Evolutionary conservation across 495 filamentous ascomycete genomes (phyloP).

Genomic region (Daldinia decipiens): DNA sequence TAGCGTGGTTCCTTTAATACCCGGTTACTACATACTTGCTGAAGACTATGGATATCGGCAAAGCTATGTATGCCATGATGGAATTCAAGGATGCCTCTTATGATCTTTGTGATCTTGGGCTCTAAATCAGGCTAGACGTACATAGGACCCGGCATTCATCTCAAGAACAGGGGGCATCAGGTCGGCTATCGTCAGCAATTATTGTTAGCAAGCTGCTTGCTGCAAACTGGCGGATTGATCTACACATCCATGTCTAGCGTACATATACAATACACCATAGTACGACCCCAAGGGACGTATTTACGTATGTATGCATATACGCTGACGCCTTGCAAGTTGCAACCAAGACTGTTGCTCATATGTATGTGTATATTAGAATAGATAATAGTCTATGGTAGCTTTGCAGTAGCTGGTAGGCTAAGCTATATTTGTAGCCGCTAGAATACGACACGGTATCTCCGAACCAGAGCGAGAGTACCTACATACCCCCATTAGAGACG

Average conservation of each 20-base stretch:
- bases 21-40: constrained; percentile 23
- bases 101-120: constrained; percentile 7
- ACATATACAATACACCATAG: constrained; percentile 23
- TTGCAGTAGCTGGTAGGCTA: constrained; percentile 30
- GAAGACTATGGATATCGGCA: background rate
- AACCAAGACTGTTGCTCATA: constrained; percentile 31
- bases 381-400: constrained; percentile 15
- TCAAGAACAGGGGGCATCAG: background rate
- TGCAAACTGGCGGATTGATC: constrained; percentile 35
- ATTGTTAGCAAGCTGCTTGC: constrained; percentile 6
- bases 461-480: constrained; percentile 20
- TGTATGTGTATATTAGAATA: constrained; percentile 3
- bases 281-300: constrained; percentile 39
- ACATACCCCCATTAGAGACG: constrained; percentile 4
- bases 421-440: constrained; percentile 30
- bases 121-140: constrained; percentile 14
- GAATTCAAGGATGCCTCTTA: constrained; percentile 5
- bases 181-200: constrained; percentile 8
- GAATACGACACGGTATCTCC: constrained; percentile 41
- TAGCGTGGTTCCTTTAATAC: constrained; percentile 7
- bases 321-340: constrained; percentile 4
- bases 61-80: constrained; percentile 1
- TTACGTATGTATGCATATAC: constrained; percentile 26
- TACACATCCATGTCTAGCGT: constrained; percentile 29
- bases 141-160: background rate